Evolutionary conservation across 352 stramenopile species (phyloP).

Genomic region (Globisporangium middletonii): DNA sequence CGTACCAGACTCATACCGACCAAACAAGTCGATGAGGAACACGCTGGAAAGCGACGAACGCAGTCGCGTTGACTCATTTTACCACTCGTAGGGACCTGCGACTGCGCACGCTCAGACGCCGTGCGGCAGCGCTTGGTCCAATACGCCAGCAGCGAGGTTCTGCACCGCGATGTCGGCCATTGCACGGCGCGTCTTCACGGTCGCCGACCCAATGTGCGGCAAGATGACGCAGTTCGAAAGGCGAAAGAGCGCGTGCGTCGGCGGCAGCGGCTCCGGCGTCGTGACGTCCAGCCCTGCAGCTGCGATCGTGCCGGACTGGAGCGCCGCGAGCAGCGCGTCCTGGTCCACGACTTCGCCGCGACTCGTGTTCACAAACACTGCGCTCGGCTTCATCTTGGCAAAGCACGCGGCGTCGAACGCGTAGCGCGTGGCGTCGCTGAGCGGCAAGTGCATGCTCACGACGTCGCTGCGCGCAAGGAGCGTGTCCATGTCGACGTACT

Average conservation of each 20-base stretch:
- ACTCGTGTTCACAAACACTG: conserved; percentile 91
- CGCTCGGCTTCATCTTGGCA: conserved; percentile 70
- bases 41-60: no score
- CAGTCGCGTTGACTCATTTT: no score
- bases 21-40: no score
- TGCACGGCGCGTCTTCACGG: conserved; percentile 45
- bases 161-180: conserved; percentile 71
- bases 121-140: conserved; percentile 34
- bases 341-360: conserved; percentile 89
- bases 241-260: conserved; percentile 61
- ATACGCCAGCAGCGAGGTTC: conserved; percentile 54
- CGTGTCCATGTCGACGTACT: conserved; percentile 75
- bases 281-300: conserved; percentile 84
- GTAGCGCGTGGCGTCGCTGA: conserved; percentile 64
- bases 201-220: conserved; percentile 42
- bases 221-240: conserved; percentile 59
- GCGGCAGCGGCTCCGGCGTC: conserved; percentile 84
- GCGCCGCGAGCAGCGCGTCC: conserved; percentile 48
- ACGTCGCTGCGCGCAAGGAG: conserved; percentile 81
- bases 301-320: conserved; percentile 37
- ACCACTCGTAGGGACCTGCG: no score
- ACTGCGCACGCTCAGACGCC: conserved; percentile 16
- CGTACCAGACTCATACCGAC: no score
- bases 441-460: conserved; percentile 79
- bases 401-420: conserved; percentile 75